Evolutionary conservation across 768 basidiomycete species (phyloP).

Genomic region (Mycena crocata): DNA sequence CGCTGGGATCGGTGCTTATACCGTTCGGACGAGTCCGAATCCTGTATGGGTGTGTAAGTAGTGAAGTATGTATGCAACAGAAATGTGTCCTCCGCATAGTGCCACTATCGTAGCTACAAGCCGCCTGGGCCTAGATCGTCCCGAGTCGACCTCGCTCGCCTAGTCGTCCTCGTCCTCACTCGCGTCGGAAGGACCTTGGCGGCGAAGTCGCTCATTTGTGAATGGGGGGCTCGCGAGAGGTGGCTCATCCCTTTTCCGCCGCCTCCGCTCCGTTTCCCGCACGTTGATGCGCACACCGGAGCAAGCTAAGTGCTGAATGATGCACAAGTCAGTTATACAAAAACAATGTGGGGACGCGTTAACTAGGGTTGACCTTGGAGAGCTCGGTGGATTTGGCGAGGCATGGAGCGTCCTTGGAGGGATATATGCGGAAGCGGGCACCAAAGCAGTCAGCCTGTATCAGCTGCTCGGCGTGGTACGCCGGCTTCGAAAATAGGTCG

Average conservation of each 20-base stretch:
- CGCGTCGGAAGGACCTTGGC: constrained; percentile 12
- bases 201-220: constrained; percentile 15
- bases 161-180: constrained; percentile 27
- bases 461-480: constrained; percentile 37
- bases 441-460: constrained; percentile 57
- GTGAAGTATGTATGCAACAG: not conserved
- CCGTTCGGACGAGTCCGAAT: too few relatives aligned
- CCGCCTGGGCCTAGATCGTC: not conserved
- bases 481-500: constrained; percentile 46
- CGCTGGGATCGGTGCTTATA: too few relatives aligned
- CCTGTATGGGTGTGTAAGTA: too few relatives aligned
- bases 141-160: not conserved
- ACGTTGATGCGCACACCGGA: constrained; percentile 71
- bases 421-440: constrained; percentile 54
- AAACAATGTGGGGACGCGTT: too few relatives aligned
- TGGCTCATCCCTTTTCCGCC: constrained; percentile 50
- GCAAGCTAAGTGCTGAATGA: constrained; percentile 64
- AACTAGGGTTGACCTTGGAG: constrained; percentile 54
- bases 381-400: constrained; percentile 55
- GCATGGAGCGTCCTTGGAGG: constrained; percentile 60
- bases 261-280: constrained; percentile 67
- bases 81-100: too few relatives aligned
- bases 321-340: not conserved
- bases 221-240: constrained; percentile 16
- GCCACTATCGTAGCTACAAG: too few relatives aligned